A percentile compares a stretch with the other conserved stretches of the same genome.
Evolutionary conservation across 768 basidiomycete species (phyloP).

Genomic region (Tylopilus rubrobrunneus): DNA sequence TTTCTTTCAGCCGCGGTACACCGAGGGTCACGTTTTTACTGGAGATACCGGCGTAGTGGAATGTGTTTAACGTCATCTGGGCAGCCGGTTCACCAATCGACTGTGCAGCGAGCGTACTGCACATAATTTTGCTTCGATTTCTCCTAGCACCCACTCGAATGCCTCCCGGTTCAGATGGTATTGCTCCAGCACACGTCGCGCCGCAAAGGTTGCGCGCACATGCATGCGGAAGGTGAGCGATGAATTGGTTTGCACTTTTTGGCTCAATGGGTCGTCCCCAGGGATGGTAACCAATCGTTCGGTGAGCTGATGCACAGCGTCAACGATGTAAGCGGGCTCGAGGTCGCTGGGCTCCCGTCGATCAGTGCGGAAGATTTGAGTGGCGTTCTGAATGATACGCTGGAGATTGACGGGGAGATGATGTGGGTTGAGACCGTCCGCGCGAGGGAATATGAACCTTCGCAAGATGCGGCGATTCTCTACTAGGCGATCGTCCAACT

Average conservation of each 20-base stretch:
- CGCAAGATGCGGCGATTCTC: conserved; percentile 80
- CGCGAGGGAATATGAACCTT: conserved; percentile 77
- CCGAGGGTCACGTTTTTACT: conserved; percentile 99
- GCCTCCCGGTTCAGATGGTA: conserved; percentile 88
- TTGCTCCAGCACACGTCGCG: conserved; percentile 82
- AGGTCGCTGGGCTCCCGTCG: conserved; percentile 90
- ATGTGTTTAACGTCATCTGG: conserved; percentile 99
- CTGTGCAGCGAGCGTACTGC: conserved; percentile 94
- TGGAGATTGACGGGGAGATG: conserved; percentile 94
- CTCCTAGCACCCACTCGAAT: conserved; percentile 95
- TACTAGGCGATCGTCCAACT: conserved; percentile 72
- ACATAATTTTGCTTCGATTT: conserved; percentile 98
- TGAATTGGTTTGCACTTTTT: conserved; percentile 81
- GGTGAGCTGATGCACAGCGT: conserved; percentile 68
- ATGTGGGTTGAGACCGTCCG: conserved; percentile 66
- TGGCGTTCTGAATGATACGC: conserved; percentile 93
- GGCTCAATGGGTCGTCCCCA: conserved; percentile 71
- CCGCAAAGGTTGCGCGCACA: conserved; percentile 81
- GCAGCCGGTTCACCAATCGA: conserved; percentile 99
- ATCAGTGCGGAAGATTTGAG: conserved; percentile 97
- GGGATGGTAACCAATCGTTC: conserved; percentile 86
- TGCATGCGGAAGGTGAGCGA: conserved; percentile 94
- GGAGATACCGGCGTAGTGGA: conserved; percentile 99
- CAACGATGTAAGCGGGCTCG: conserved; percentile 82
- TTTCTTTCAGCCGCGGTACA: conserved; percentile 98